A percentile compares a stretch with the other conserved stretches of the same genome.
Evolutionary conservation across 176 grass and related monocot genomes (phyloP).

Genomic region (Olyra latifolia): DNA sequence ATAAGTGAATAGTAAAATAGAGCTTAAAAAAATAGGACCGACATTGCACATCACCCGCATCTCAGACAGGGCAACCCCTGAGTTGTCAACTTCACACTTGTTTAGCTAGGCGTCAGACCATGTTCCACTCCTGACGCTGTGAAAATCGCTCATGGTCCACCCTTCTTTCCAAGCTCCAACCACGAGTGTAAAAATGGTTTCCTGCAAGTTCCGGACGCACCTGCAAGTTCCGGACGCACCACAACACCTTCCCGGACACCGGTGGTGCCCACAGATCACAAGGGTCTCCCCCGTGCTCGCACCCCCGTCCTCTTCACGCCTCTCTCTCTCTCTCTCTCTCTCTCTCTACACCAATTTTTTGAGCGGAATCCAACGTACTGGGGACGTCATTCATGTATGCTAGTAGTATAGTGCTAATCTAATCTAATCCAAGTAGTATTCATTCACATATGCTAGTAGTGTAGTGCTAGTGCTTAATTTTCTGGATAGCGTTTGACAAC

Average conservation of each 20-base stretch:
- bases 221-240: neutral
- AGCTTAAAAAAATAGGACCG: too few species aligned
- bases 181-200: neutral
- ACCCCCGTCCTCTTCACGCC: neutral
- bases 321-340: too few species aligned
- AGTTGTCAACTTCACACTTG: too few species aligned
- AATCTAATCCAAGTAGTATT: neutral
- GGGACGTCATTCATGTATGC: neutral
- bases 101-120: neutral
- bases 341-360: too few species aligned
- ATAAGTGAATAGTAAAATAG: too few species aligned
- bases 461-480: neutral
- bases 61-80: too few species aligned
- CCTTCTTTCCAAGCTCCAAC: neutral
- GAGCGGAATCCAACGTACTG: neutral
- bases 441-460: neutral
- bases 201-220: neutral
- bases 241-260: neutral
- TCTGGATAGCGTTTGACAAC: neutral
- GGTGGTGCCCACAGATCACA: neutral
- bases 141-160: neutral
- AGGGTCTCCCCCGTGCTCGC: neutral
- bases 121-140: neutral
- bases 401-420: neutral
- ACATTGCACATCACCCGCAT: too few species aligned